Evolutionary conservation across 441 rosid species (phyloP).

Genomic region (Populus hybrid): DNA sequence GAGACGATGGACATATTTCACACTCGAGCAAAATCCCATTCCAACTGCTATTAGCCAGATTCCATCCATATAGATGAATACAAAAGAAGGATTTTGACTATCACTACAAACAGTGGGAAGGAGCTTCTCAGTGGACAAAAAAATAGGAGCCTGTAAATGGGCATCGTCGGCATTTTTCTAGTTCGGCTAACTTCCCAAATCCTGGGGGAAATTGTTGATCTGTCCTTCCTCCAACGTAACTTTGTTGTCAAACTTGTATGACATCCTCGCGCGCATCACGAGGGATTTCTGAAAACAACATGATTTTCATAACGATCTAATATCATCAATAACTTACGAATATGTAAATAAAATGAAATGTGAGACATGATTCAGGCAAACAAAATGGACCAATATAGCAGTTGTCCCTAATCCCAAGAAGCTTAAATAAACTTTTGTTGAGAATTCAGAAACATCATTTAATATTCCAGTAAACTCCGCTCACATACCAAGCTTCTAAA

Average conservation of each 20-base stretch:
- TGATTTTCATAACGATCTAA: not conserved
- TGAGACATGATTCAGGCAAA: not conserved
- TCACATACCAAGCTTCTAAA: not conserved
- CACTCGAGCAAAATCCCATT: slow-evolving; percentile 28
- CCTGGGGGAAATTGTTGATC: slow-evolving; percentile 80
- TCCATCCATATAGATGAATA: slow-evolving; percentile 25
- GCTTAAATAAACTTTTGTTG: not conserved
- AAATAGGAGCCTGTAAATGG: slow-evolving; percentile 15
- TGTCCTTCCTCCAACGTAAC: slow-evolving; percentile 92
- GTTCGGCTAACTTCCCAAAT: slow-evolving; percentile 44
- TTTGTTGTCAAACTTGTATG: slow-evolving; percentile 70
- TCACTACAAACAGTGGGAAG: slow-evolving; percentile 28
- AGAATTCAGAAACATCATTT: not conserved
- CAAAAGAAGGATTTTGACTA: slow-evolving; percentile 23
- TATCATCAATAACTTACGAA: not conserved
- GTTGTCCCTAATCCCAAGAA: not conserved
- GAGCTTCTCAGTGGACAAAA: slow-evolving; percentile 20
- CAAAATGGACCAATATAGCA: not conserved
- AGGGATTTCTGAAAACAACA: slow-evolving; percentile 71
- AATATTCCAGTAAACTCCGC: not conserved
- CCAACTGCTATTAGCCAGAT: slow-evolving; percentile 27
- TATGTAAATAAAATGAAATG: not conserved
- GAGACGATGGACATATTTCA: slow-evolving; percentile 23
- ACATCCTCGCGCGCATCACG: slow-evolving; percentile 91
- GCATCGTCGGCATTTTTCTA: slow-evolving; percentile 11